These are phyloP conservation scores for Fusarium concolor DNA, from an alignment of 2,329 filamentous ascomycete genomes.

Conservation along the genomic window DNA sequence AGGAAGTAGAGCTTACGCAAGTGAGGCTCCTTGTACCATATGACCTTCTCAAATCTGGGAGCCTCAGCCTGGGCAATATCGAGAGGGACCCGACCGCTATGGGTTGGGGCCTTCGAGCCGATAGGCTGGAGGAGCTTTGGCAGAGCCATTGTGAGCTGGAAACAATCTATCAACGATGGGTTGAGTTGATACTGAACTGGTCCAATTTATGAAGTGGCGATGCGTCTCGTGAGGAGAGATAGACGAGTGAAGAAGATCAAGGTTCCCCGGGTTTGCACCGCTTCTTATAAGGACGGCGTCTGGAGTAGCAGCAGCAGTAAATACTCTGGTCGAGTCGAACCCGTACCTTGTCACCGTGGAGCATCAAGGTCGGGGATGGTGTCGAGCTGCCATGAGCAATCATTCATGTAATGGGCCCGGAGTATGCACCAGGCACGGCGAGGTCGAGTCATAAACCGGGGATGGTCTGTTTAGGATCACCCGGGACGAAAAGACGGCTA, in stretches of 20 bases:
- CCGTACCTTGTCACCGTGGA: slow-evolving; percentile 22
- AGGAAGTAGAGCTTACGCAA: slow-evolving; percentile 67
- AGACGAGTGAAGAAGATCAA: slow-evolving; percentile 17
- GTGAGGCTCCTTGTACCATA: slow-evolving; percentile 67
- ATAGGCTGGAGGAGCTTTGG: slow-evolving; percentile 42
- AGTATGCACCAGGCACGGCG: slow-evolving; percentile 30
- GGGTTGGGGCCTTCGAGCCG: slow-evolving; percentile 36
- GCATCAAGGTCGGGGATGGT: neutral
- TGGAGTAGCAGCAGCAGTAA: slow-evolving; percentile 1
- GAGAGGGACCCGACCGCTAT: slow-evolving; percentile 34
- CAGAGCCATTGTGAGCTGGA: slow-evolving; percentile 36
- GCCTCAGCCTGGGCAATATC: slow-evolving; percentile 57
- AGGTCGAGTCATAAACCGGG: slow-evolving; percentile 33
- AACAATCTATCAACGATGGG: slow-evolving; percentile 2
- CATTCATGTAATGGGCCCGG: slow-evolving; percentile 15
- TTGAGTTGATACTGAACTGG: slow-evolving; percentile 8
- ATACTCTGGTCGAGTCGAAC: slow-evolving; percentile 6
- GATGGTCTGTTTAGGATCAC: slow-evolving; percentile 38
- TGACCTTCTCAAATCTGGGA: slow-evolving; percentile 65
- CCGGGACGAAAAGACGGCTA: slow-evolving; percentile 38
- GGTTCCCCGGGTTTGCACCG: slow-evolving; percentile 24
- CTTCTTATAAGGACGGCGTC: slow-evolving; percentile 41
- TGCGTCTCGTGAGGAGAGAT: slow-evolving; percentile 33
- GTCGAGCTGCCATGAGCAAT: neutral
- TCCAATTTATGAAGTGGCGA: slow-evolving; percentile 5